A percentile compares a stretch with the other conserved stretches of the same genome.
Evolutionary conservation across 2,329 filamentous ascomycete genomes (phyloP).

Genomic region (Ophiosphaerella korrae): DNA sequence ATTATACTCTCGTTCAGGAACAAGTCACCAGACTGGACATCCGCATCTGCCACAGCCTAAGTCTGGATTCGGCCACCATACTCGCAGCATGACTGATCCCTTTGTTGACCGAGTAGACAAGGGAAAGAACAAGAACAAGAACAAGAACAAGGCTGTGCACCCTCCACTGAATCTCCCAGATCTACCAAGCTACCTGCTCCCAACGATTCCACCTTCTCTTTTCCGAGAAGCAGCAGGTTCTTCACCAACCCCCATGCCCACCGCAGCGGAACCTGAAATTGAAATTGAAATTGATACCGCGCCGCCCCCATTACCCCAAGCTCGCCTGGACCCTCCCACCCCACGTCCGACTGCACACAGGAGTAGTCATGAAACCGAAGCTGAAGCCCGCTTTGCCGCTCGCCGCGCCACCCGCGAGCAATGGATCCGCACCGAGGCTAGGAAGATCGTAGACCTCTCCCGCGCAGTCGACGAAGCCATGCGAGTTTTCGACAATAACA

Average conservation of each 20-base stretch:
- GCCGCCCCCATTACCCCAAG: background rate
- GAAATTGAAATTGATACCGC: background rate
- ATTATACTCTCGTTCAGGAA: background rate
- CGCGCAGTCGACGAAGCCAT: background rate
- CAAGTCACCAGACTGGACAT: background rate
- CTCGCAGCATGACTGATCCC: slow-evolving; percentile 10
- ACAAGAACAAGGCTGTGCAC: too few relatives aligned
- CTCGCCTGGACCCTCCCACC: slow-evolving; percentile 5
- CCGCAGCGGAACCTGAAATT: background rate
- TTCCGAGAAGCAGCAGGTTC: background rate
- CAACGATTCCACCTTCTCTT: background rate
- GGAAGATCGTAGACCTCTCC: slow-evolving; percentile 10
- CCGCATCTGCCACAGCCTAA: too few relatives aligned
- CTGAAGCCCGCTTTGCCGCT: slow-evolving; percentile 6
- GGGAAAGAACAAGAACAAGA: too few relatives aligned
- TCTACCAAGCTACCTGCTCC: too few relatives aligned
- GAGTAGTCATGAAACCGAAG: background rate
- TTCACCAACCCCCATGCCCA: background rate
- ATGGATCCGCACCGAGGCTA: slow-evolving; percentile 21
- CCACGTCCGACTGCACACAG: slow-evolving; percentile 3
- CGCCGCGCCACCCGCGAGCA: slow-evolving; percentile 11
- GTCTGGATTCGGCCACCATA: slow-evolving; percentile 2
- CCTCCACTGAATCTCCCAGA: too few relatives aligned
- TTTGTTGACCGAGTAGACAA: background rate
- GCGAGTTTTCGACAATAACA: background rate